Base-by-base conservation (phyloP, 768 basidiomycete species). In the Plicaturopsis crispa region DNA sequence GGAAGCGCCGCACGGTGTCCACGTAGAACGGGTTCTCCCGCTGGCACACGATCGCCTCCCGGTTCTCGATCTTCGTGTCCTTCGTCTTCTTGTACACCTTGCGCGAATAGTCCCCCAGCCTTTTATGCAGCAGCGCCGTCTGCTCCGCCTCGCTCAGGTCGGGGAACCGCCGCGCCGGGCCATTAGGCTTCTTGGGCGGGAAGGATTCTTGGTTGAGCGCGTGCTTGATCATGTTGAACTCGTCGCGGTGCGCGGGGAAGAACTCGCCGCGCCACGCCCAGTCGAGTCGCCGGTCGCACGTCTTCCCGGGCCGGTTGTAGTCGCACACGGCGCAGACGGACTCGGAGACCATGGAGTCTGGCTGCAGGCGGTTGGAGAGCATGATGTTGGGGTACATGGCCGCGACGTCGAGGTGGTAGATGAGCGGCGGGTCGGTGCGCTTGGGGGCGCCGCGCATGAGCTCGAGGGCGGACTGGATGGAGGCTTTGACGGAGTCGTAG, bases 381-480 rank as follows among this genome's bases (percentile, higher is more conserved):
- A 99, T 99, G 76, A 99, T 98, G 61, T 98, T 99, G 40, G 96
- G 96, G 58, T 99, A 98, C 96, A 99, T 99, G 46, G 96, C 96
- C 2, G 96, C 96, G 45, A 99, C 96, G 52, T 99, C 96, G 52
- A 98, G 63, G 60, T 99, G 96, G 62, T 99, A 99, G 54, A 99
- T 98, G 46, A 98, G 78, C 0, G 96, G 96, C 10, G 80, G 86
- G 65, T 98, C 93, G 31, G 70, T 68, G 11, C 94, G 87, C 38
- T 80, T 74, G 0, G 96, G 94, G 42, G 84, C 79, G 62, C 98
- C 92, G 19, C 90, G 89, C 71, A 98, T 84, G 46, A 79, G 56
- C 54, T 94, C 91, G 20, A 99, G 78, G 33, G 83, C 79, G 0
- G 67, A 55, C 44, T 72, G 72, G 40, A 99, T 96, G 43, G 83